phyloP scores from a whole-genome alignment of 129 eudicot genomes.

The Arctium lappa region DNA sequence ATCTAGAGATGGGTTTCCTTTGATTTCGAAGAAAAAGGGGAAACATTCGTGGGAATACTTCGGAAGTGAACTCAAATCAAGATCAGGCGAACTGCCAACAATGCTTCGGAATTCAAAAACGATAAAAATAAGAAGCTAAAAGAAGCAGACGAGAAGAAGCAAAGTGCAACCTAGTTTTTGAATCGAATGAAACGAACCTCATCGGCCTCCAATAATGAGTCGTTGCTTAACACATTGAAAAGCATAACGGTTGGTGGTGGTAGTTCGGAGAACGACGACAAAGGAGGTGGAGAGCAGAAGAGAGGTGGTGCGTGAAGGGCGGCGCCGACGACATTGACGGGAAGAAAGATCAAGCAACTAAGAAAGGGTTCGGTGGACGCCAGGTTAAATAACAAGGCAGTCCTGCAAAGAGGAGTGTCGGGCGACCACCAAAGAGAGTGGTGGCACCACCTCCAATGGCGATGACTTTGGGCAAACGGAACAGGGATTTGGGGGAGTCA shows the following conservation, averaged over 20 bases:
- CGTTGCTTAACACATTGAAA: slow-evolving; percentile 34
- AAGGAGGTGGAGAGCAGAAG: slow-evolving; percentile 35
- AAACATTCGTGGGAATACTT: slow-evolving; percentile 8
- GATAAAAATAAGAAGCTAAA: slow-evolving; percentile 42
- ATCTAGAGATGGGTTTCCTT: slow-evolving; percentile 39
- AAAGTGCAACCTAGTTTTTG: slow-evolving; percentile 50
- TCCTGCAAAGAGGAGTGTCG: slow-evolving; percentile 49
- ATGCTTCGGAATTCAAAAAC: slow-evolving; percentile 27
- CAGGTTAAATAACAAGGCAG: slow-evolving; percentile 45
- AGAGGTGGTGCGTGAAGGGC: slow-evolving; percentile 31
- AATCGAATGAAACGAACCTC: slow-evolving; percentile 48
- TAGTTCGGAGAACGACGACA: slow-evolving; percentile 25
- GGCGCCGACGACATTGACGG: slow-evolving; percentile 19
- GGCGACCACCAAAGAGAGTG: slow-evolving; percentile 70
- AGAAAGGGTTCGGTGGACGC: slow-evolving; percentile 28
- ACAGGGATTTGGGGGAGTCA: slow-evolving; percentile 35
- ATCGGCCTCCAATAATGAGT: slow-evolving; percentile 31
- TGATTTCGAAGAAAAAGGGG: slow-evolving; percentile 34
- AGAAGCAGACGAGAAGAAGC: slow-evolving; percentile 47
- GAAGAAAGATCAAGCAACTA: slow-evolving; percentile 37
- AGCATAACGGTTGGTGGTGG: slow-evolving; percentile 30
- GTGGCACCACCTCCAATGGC: slow-evolving; percentile 39
- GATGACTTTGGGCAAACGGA: slow-evolving; percentile 44
- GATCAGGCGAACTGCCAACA: slow-evolving; percentile 15
- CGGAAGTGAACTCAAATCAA: not conserved